phyloP scores from a whole-genome alignment of 2,329 filamentous ascomycete species.

The Dothideomycetidae sp. region DNA sequence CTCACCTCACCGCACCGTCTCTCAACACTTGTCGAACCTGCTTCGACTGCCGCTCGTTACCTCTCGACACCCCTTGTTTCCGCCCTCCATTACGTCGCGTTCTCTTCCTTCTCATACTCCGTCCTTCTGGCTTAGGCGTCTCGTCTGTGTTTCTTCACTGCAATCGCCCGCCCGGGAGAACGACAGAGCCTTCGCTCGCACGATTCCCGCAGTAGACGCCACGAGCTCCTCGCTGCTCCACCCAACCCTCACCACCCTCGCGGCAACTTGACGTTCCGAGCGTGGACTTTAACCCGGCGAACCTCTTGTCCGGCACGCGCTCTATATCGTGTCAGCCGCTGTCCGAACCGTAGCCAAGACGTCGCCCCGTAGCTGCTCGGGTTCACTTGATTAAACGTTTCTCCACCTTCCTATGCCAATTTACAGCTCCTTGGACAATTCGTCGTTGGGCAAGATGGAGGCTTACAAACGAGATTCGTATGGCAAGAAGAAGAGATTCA shows the following conservation, averaged over 20 bases:
- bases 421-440: constrained; percentile 56
- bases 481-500: constrained; percentile 43
- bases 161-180: neutral
- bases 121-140: neutral
- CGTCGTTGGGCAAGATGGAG: constrained; percentile 72
- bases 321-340: too few relatives aligned
- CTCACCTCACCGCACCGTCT: neutral
- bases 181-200: neutral
- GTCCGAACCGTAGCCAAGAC: too few relatives aligned
- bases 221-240: neutral
- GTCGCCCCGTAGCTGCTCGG: too few relatives aligned
- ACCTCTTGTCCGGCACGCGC: too few relatives aligned
- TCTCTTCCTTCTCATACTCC: neutral
- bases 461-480: constrained; percentile 28
- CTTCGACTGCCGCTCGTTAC: constrained; percentile 9
- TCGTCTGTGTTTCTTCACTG: neutral
- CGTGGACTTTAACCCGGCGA: neutral
- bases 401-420: constrained; percentile 43
- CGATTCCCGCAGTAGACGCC: neutral
- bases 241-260: too few relatives aligned
- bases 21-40: constrained; percentile 8
- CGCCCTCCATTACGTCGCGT: neutral
- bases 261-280: neutral
- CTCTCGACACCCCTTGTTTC: neutral
- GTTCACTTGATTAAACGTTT: neutral